Percentiles rank a stretch among this genome's conserved stretches.
Conservation (phyloP, 2,329 filamentous ascomycete genomes). For the Fusarium anguioides region DNA sequence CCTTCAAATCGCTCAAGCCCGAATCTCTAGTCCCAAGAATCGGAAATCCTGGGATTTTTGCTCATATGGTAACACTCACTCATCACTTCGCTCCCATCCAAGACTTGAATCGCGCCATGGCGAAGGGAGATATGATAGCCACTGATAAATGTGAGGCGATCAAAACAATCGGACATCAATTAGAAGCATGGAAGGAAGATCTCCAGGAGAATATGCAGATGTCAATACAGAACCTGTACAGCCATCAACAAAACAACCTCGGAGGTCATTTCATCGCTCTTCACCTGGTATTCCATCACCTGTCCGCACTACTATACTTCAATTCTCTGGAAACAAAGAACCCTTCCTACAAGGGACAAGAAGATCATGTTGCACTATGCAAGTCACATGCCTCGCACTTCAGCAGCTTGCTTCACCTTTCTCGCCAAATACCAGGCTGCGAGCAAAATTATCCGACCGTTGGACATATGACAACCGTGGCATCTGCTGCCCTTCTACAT, state of each 20-base stretch:
- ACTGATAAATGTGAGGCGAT: not conserved
- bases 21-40: accelerated
- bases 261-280: not conserved
- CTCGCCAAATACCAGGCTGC: not conserved
- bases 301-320: not conserved
- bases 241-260: not conserved
- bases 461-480: constrained; percentile 4
- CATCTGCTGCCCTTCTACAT: not conserved
- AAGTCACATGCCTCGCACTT: constrained; percentile 4
- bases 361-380: not conserved
- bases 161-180: not conserved
- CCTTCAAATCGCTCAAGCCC: not conserved
- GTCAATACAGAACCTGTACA: constrained; percentile 1
- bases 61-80: constrained; percentile 2
- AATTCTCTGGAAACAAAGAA: not conserved
- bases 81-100: not conserved
- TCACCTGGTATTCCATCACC: not conserved
- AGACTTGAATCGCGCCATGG: not conserved
- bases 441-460: not conserved
- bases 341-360: not conserved
- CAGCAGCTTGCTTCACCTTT: not conserved
- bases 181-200: not conserved
- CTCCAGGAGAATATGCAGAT: not conserved
- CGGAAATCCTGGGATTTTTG: not conserved
- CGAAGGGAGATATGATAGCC: not conserved